Percentiles rank a stretch among this genome's conserved stretches.
These are phyloP conservation scores for Scopulariopsis brevicaulis DNA, from an alignment of 2,329 filamentous ascomycete genomes.

Conservation along the genomic window DNA sequence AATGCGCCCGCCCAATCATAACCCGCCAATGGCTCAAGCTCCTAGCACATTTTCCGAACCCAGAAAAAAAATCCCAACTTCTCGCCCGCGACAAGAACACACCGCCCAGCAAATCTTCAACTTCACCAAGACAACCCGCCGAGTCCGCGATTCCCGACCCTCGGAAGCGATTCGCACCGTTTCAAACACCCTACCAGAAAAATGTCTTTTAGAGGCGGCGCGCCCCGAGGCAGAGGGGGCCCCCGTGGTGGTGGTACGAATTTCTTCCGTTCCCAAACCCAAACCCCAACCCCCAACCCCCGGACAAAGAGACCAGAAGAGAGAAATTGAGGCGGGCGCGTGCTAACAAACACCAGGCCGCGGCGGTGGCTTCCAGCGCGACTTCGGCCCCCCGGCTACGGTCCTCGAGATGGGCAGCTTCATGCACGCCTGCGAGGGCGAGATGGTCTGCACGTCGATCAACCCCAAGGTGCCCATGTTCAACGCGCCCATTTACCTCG, in stretches of 20 bases:
- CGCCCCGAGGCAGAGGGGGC: slow-evolving; percentile 18
- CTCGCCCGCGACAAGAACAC: neutral
- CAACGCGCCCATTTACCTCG: slow-evolving; percentile 96
- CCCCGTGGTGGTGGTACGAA: slow-evolving; percentile 22
- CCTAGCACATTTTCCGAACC: slow-evolving; percentile 1
- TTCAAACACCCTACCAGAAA: neutral
- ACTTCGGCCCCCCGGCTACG: slow-evolving; percentile 24
- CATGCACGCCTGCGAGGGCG: slow-evolving; percentile 89
- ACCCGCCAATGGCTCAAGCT: slow-evolving; percentile 1
- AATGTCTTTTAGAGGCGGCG: slow-evolving; percentile 28
- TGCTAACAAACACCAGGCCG: slow-evolving; percentile 15
- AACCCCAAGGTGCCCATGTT: slow-evolving; percentile 97
- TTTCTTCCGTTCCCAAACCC: neutral
- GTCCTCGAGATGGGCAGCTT: slow-evolving; percentile 55
- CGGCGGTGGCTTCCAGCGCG: slow-evolving; percentile 23
- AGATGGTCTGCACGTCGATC: slow-evolving; percentile 93
- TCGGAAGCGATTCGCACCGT: neutral
- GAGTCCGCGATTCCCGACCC: neutral
- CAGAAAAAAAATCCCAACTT: slow-evolving; percentile 1
- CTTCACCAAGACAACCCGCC: neutral
- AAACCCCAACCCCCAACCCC: neutral
- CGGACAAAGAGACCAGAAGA: slow-evolving; percentile 2
- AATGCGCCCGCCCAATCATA: neutral
- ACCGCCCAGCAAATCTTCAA: neutral
- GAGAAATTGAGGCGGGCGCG: neutral